Percentiles rank a stretch among this genome's conserved stretches.
phyloP scores from a whole-genome alignment of 164 flowering plant genomes.

The Macadamia integrifolia region DNA sequence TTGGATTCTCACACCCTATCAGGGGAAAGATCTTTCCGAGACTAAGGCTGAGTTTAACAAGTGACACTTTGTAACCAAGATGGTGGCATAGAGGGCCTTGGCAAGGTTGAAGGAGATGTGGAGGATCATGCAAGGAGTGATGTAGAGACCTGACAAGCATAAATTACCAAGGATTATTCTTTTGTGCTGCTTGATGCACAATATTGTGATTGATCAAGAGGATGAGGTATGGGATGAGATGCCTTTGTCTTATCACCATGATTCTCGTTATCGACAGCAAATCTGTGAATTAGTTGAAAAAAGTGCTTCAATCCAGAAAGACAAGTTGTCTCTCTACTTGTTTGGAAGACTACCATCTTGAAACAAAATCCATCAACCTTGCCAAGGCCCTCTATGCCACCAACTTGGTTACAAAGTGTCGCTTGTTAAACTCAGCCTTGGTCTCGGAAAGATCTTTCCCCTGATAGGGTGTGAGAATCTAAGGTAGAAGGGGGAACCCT shows the following conservation, averaged over 20 bases:
- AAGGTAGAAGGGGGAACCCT: conserved; percentile 68
- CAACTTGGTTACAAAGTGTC: conserved; percentile 55
- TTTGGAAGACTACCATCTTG: conserved; percentile 38
- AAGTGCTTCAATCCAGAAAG: conserved; percentile 40
- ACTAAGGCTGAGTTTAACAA: conserved; percentile 56
- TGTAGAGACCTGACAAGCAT: conserved; percentile 95
- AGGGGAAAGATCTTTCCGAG: conserved; percentile 49
- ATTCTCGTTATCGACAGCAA: conserved; percentile 44
- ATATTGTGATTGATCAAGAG: conserved; percentile 77
- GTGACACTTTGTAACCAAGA: conserved; percentile 53
- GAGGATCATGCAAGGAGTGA: conserved; percentile 69
- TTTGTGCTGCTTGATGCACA: conserved; percentile 87
- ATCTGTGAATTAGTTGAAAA: conserved; percentile 31
- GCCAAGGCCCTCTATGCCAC: conserved; percentile 70
- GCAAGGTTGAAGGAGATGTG: conserved; percentile 78
- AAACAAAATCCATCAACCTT: conserved; percentile 25
- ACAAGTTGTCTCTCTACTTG: conserved; percentile 42
- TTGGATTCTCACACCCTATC: conserved; percentile 82
- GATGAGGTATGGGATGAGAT: conserved; percentile 59
- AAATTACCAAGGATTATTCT: conserved; percentile 77
- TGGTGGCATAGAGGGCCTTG: conserved; percentile 67
- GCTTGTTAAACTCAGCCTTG: conserved; percentile 58
- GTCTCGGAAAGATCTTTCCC: conserved; percentile 48
- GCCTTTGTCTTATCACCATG: conserved; percentile 54
- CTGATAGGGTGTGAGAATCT: conserved; percentile 78